These are phyloP conservation scores for Pyrenopolyporus hunteri DNA, from an alignment of 495 filamentous ascomycete genomes.

Conservation along the genomic window DNA sequence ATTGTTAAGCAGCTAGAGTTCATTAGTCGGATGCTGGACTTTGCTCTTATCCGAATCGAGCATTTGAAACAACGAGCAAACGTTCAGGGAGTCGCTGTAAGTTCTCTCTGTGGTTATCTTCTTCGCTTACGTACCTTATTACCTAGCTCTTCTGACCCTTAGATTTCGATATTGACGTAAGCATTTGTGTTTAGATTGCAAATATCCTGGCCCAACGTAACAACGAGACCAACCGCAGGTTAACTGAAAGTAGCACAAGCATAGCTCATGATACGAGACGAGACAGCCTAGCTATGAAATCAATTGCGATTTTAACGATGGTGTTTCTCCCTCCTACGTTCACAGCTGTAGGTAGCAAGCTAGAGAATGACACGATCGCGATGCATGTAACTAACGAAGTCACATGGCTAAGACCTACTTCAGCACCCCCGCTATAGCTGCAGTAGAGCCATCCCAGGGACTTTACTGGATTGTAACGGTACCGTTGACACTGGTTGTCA, in stretches of 20 bases:
- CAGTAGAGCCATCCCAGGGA: slow-evolving; percentile 6
- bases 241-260: slow-evolving; percentile 16
- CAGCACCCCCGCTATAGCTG: slow-evolving; percentile 6
- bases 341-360: slow-evolving; percentile 29
- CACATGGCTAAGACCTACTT: slow-evolving; percentile 14
- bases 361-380: neutral
- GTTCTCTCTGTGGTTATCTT: neutral
- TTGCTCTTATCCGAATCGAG: slow-evolving; percentile 11
- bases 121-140: no score
- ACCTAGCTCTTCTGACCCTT: no score
- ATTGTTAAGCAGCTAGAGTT: slow-evolving; percentile 17
- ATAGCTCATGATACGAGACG: slow-evolving; percentile 19
- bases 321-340: slow-evolving; percentile 52
- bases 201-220: slow-evolving; percentile 24
- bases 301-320: slow-evolving; percentile 52
- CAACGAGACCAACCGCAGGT: slow-evolving; percentile 9
- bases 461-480: slow-evolving; percentile 19
- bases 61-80: slow-evolving; percentile 20
- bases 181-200: slow-evolving; percentile 5
- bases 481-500: slow-evolving; percentile 7
- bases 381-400: neutral
- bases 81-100: slow-evolving; percentile 17
- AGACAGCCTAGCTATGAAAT: slow-evolving; percentile 53
- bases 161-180: neutral
- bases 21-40: slow-evolving; percentile 3